Conservation (phyloP, 1,284 basidiomycete genomes). For the Ustilago hordei region DNA sequence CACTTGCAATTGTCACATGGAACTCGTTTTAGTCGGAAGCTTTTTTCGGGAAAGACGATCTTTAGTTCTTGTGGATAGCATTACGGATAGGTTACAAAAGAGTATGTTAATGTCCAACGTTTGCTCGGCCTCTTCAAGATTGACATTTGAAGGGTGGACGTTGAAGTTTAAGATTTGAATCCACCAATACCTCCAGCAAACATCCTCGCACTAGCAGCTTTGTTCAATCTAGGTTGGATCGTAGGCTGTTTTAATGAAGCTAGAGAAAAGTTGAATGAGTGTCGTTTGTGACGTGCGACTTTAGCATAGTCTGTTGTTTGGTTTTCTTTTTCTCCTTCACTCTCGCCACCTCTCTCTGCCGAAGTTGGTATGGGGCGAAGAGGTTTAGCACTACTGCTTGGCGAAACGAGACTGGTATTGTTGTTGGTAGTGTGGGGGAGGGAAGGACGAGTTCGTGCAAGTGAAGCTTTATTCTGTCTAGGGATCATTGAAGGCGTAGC, state of each 20-base stretch:
- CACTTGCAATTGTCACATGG: too few relatives aligned
- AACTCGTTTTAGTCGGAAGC: too few relatives aligned
- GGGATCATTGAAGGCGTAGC: constrained; percentile 40
- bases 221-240: constrained; percentile 22
- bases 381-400: not conserved
- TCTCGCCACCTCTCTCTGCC: not conserved
- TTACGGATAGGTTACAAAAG: too few relatives aligned
- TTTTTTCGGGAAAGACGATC: too few relatives aligned
- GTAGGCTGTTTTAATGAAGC: constrained; percentile 11
- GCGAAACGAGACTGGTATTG: not conserved
- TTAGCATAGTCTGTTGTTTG: constrained; percentile 3
- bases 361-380: not conserved
- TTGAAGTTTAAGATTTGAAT: not conserved
- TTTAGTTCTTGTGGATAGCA: too few relatives aligned
- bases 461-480: constrained; percentile 38
- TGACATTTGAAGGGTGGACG: too few relatives aligned
- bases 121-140: too few relatives aligned
- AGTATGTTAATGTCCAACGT: too few relatives aligned
- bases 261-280: constrained; percentile 5
- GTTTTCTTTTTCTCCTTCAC: not conserved
- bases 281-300: constrained; percentile 13
- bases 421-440: not conserved
- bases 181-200: not conserved
- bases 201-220: constrained; percentile 18
- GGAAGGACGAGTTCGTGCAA: constrained; percentile 17